Conservation (phyloP, 495 filamentous ascomycete species). For the Tirmania nivea region DNA sequence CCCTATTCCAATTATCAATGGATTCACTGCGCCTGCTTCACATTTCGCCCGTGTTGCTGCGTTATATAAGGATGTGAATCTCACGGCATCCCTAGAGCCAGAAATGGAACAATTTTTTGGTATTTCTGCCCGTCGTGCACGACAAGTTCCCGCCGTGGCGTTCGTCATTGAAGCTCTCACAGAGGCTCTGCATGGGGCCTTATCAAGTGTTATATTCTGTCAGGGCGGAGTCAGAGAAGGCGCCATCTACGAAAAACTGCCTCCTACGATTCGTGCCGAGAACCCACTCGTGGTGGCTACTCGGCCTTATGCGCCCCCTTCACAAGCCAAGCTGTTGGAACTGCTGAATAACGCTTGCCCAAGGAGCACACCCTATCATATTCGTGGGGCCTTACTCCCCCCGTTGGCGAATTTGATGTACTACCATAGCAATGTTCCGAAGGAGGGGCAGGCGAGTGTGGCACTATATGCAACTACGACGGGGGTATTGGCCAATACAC, state of each 20-base stretch:
- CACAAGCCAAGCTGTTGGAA: constrained; percentile 21
- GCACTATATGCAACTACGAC: constrained; percentile 52
- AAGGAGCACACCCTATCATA: constrained; percentile 20
- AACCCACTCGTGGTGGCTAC: constrained; percentile 45
- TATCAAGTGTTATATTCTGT: constrained; percentile 51
- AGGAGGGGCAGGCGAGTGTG: constrained; percentile 36
- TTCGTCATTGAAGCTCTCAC: constrained; percentile 53
- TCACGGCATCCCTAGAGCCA: constrained; percentile 10
- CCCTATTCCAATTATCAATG: constrained; percentile 67
- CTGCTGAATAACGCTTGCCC: constrained; percentile 29
- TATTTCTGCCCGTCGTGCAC: constrained; percentile 57
- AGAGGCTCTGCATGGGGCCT: constrained; percentile 30
- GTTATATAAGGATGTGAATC: constrained; percentile 33
- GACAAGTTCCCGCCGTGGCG: constrained; percentile 66
- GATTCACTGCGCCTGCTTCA: constrained; percentile 41
- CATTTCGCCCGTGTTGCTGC: constrained; percentile 39
- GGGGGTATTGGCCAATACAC: constrained; percentile 38
- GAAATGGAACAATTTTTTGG: constrained; percentile 43
- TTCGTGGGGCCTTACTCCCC: constrained; percentile 26
- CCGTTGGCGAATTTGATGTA: constrained; percentile 32
- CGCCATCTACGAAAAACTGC: constrained; percentile 45
- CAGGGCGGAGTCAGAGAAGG: constrained; percentile 73
- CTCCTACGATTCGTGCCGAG: constrained; percentile 32
- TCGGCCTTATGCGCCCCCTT: constrained; percentile 26
- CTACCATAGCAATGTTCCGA: constrained; percentile 29